Conservation (phyloP, 2,329 filamentous ascomycete species). For the Cladosporium sp. region DNA sequence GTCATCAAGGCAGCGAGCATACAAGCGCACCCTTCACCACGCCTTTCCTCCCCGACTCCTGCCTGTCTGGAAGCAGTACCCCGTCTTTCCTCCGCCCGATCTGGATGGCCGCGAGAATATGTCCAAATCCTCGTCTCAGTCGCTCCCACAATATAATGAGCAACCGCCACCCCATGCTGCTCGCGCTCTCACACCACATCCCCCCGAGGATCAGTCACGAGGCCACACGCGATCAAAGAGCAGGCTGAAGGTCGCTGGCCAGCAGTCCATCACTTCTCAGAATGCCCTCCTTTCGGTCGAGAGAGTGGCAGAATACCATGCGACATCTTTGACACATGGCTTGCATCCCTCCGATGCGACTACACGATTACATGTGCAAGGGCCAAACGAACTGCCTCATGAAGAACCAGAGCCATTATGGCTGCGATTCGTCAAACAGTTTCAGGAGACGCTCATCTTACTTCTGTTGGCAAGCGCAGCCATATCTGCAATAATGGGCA, state of each 20-base stretch:
- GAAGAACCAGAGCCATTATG: slow-evolving; percentile 91
- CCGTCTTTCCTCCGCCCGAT: slow-evolving; percentile 8
- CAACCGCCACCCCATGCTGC: slow-evolving; percentile 14
- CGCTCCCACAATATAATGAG: slow-evolving; percentile 55
- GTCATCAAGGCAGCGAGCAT: too few species aligned
- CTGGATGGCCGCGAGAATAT: slow-evolving; percentile 52
- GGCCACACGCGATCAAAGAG: slow-evolving; percentile 27
- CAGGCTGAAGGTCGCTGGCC: slow-evolving; percentile 28
- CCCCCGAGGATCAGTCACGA: slow-evolving; percentile 28
- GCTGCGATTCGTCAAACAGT: slow-evolving; percentile 93
- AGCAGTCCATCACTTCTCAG: slow-evolving; percentile 43
- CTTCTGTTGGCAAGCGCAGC: slow-evolving; percentile 85
- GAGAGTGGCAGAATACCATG: slow-evolving; percentile 71
- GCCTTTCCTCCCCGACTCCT: background rate
- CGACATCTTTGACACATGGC: slow-evolving; percentile 79
- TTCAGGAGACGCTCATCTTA: slow-evolving; percentile 90
- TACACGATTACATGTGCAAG: slow-evolving; percentile 72
- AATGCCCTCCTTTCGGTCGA: slow-evolving; percentile 67
- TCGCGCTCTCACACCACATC: slow-evolving; percentile 19
- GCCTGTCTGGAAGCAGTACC: background rate
- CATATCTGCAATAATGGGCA: slow-evolving; percentile 85
- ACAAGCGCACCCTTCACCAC: too few species aligned
- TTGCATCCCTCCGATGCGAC: slow-evolving; percentile 77
- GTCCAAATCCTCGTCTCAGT: slow-evolving; percentile 58
- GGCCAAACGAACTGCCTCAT: slow-evolving; percentile 90